A percentile compares a stretch with the other conserved stretches of the same genome.
phyloP scores from a whole-genome alignment of 140 eudicot species.

The Anethum foeniculum region DNA sequence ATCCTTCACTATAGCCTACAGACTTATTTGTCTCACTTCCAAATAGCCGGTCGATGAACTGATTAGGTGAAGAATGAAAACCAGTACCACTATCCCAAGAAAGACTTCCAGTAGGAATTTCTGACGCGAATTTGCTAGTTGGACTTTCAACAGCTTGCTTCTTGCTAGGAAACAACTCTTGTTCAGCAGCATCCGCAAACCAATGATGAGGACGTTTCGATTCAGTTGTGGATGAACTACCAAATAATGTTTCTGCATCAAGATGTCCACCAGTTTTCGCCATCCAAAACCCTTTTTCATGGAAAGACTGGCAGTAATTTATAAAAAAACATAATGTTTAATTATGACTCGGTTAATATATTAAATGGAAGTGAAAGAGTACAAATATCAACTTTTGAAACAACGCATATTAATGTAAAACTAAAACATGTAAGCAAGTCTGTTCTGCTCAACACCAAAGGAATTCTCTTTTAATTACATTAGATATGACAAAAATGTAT shows the following conservation, averaged over 20 bases:
- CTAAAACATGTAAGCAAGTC: background rate
- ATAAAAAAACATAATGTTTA: background rate
- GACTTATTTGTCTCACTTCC: slow-evolving; percentile 34
- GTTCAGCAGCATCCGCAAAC: slow-evolving; percentile 53
- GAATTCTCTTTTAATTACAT: background rate
- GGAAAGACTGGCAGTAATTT: slow-evolving; percentile 37
- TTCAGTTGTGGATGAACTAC: slow-evolving; percentile 46
- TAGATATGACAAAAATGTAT: background rate
- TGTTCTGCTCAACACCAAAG: background rate
- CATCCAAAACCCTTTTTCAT: slow-evolving; percentile 73
- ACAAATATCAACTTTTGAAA: background rate
- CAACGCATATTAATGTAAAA: background rate
- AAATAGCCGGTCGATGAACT: slow-evolving; percentile 60
- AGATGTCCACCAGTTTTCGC: slow-evolving; percentile 44
- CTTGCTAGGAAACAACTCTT: slow-evolving; percentile 64
- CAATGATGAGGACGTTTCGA: slow-evolving; percentile 59
- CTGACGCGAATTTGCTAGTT: slow-evolving; percentile 36
- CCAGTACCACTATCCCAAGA: slow-evolving; percentile 52
- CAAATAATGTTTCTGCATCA: slow-evolving; percentile 41
- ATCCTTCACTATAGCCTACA: slow-evolving; percentile 11
- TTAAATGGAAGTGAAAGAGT: background rate
- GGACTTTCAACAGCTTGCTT: slow-evolving; percentile 56
- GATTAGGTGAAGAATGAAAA: slow-evolving; percentile 49
- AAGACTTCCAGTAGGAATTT: slow-evolving; percentile 24
- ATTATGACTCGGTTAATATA: background rate